Base-by-base conservation (phyloP, 306 rosid species). In the Fragaria ananassa region DNA sequence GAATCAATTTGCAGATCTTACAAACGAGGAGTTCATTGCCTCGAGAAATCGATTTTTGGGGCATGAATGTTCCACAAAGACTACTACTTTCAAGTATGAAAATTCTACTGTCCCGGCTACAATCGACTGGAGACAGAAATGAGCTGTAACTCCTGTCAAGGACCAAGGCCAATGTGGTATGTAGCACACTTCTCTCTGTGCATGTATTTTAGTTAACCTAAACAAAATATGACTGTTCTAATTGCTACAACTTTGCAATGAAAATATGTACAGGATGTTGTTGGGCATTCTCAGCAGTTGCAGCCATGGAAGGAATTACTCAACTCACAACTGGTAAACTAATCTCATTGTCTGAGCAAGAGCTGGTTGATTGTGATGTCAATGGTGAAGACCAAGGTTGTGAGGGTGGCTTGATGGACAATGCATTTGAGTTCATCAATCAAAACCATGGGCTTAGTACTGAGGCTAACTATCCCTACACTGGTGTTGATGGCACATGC, bases 91-190 rank as follows among this genome's bases (percentile, higher is more conserved):
- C 68, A 62, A 29, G 11, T 62, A 62, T 14, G 42, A 62, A 62
- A 62, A 31, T 62, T 19, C 42, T 27, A 5, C 37, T 35, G 68
- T 63, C 0, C 69, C 69, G 1, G 25, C 45, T 17, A 64, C 45
- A 34, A 64, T 64, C 25, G 69, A 64, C 46, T 64, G 25, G 69
- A 64, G 69, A 64, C n/a, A 35, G 69, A 64, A 35, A 18, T 46
- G 69, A 34, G 69, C 69, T 35, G 69, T 64, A 17, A 64, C 45
- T 35, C 69, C 69, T 3, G 12, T 64, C 45, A 64, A 64, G 46
- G 69, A 64, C 25, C 69, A 64, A 8, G 69, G 69, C 12, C 69
- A 64, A 63, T 63, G 69, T 35, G 69, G 69, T 64, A 64, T 15
- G 68, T 31, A 25, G 13, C 8, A 58, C 7, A 11, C 14, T 58